Evolutionary conservation across 2,329 filamentous ascomycete genomes (phyloP).

Genomic region (Fusarium odoratissimum): DNA sequence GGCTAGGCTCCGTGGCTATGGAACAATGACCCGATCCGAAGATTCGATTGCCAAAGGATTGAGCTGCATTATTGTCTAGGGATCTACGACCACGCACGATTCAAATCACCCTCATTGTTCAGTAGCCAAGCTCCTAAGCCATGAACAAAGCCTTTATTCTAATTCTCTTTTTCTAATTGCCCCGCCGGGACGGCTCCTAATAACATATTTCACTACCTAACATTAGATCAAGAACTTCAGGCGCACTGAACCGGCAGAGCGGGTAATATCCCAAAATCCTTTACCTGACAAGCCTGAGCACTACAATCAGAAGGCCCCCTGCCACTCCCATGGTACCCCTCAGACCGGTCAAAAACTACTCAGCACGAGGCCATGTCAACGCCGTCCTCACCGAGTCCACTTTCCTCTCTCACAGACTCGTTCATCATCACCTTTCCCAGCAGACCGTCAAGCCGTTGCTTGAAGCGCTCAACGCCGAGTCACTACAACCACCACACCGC

Average conservation of each 20-base stretch:
- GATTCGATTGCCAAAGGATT: conserved; percentile 35
- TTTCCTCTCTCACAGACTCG: conserved; percentile 52
- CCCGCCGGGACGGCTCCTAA: conserved; percentile 8
- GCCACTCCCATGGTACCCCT: conserved; percentile 52
- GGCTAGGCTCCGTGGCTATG: conserved; percentile 41
- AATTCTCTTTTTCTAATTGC: neutral
- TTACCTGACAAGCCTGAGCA: conserved; percentile 29
- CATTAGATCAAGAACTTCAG: conserved; percentile 39
- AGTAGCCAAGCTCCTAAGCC: conserved; percentile 23
- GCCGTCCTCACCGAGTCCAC: conserved; percentile 55
- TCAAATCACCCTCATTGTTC: conserved; percentile 37
- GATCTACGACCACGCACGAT: conserved; percentile 25
- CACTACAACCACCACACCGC: conserved; percentile 48
- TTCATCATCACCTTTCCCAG: conserved; percentile 50
- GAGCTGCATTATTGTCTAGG: conserved; percentile 24
- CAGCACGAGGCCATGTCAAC: conserved; percentile 53
- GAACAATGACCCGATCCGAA: conserved; percentile 34
- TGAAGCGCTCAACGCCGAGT: conserved; percentile 46
- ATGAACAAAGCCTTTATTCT: conserved; percentile 20
- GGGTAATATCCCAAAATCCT: conserved; percentile 39
- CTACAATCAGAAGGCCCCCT: conserved; percentile 45
- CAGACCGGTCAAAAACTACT: conserved; percentile 57
- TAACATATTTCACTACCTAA: conserved; percentile 27
- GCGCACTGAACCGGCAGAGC: conserved; percentile 41
- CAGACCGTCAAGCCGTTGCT: conserved; percentile 44